Conservation (phyloP, 169 alveolate genomes). For the Cyclospora cayetanensis region DNA sequence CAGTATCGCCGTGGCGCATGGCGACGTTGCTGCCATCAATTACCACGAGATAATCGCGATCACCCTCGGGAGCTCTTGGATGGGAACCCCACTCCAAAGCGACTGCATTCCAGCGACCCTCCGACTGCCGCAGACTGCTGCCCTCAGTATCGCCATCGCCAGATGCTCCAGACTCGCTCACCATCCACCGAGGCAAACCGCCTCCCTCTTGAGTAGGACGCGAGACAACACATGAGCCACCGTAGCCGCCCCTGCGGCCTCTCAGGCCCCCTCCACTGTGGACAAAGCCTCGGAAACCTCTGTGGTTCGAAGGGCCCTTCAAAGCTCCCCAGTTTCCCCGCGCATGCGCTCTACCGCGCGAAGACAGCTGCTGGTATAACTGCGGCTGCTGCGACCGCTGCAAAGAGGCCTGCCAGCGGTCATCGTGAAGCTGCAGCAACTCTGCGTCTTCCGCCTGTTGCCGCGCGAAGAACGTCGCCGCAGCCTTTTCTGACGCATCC, state of each 20-base stretch:
- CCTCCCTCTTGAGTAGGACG: too few species aligned
- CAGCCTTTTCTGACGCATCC: not conserved
- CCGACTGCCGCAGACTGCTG: not conserved
- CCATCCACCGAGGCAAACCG: too few species aligned
- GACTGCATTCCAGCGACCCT: not conserved
- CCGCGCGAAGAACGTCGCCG: too few species aligned
- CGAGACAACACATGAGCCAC: too few species aligned
- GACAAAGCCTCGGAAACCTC: not conserved
- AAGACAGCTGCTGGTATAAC: not conserved
- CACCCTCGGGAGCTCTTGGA: conserved; percentile 34
- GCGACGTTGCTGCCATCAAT: conserved; percentile 76
- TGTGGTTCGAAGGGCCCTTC: not conserved
- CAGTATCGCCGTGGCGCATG: conserved; percentile 69
- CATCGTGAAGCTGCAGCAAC: conserved; percentile 24
- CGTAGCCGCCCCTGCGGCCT: too few species aligned
- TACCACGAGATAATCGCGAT: conserved; percentile 40
- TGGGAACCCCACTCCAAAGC: not conserved
- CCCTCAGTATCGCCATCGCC: not conserved
- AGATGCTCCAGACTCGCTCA: too few species aligned
- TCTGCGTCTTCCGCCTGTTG: not conserved
- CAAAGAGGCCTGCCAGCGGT: too few species aligned
- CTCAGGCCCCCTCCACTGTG: too few species aligned
- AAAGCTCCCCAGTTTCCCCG: not conserved
- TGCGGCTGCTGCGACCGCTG: conserved; percentile 10
- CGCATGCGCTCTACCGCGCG: not conserved